Conservation (phyloP, 441 rosid species). For the Arabidopsis lyrata region DNA sequence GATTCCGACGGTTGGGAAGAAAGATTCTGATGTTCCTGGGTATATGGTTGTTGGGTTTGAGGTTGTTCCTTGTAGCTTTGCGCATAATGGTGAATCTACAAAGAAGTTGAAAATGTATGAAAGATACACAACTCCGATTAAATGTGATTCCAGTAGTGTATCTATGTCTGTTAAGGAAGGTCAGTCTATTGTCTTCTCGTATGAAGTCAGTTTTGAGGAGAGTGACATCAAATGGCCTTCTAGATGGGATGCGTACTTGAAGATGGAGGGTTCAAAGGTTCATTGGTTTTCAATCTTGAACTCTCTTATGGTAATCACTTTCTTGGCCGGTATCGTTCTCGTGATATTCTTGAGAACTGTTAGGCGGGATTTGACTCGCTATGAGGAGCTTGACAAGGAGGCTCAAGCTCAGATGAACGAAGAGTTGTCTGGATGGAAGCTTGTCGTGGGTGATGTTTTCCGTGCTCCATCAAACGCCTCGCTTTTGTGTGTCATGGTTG, state of each 20-base stretch:
- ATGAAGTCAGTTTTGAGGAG: constrained; percentile 75
- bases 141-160: constrained; percentile 77
- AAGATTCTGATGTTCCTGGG: constrained; percentile 60
- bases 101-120: constrained; percentile 66
- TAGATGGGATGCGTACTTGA: constrained; percentile 89
- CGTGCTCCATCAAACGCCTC: constrained; percentile 70
- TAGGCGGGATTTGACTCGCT: constrained; percentile 72
- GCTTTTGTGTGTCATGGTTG: constrained; percentile 77
- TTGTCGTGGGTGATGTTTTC: constrained; percentile 81
- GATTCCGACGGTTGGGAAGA: constrained; percentile 60
- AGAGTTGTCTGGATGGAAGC: constrained; percentile 89
- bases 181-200: constrained; percentile 73
- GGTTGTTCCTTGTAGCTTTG: constrained; percentile 77
- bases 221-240: constrained; percentile 88
- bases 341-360: constrained; percentile 83
- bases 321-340: constrained; percentile 76
- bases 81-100: constrained; percentile 56
- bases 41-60: constrained; percentile 95
- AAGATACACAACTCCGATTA: constrained; percentile 64
- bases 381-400: constrained; percentile 77
- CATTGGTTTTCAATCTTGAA: constrained; percentile 83
- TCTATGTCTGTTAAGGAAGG: constrained; percentile 76
- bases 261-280: constrained; percentile 90
- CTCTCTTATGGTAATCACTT: constrained; percentile 77
- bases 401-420: constrained; percentile 85